These are phyloP conservation scores for Rhizomucor pusillus DNA, from an alignment of 371 early-diverging fungal species.

Conservation along the genomic window DNA sequence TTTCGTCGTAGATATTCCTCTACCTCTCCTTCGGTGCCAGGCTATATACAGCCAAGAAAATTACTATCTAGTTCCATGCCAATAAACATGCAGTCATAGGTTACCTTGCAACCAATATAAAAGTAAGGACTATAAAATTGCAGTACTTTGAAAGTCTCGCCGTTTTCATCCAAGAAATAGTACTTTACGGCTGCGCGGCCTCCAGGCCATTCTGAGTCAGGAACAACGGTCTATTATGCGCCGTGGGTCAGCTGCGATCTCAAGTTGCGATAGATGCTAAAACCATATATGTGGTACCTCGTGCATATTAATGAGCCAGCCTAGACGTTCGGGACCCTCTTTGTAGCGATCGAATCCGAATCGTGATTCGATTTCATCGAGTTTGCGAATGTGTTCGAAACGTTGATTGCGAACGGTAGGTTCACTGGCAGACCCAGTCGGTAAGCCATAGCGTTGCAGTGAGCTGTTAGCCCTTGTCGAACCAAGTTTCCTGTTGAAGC, in stretches of 20 bases:
- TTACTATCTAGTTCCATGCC: background rate
- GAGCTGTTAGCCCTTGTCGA: constrained; percentile 11
- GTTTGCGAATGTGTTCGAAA: constrained; percentile 34
- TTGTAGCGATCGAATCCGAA: constrained; percentile 81
- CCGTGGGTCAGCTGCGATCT: background rate
- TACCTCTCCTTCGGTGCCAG: constrained; percentile 77
- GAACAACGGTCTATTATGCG: constrained; percentile 50
- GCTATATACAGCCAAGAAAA: constrained; percentile 25
- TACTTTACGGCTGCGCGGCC: constrained; percentile 84
- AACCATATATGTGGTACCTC: constrained; percentile 48
- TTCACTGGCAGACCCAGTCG: constrained; percentile 6
- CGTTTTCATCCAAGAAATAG: constrained; percentile 91
- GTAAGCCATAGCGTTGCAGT: constrained; percentile 7
- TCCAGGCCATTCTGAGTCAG: constrained; percentile 61
- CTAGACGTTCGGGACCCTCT: constrained; percentile 79
- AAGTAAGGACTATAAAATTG: constrained; percentile 89
- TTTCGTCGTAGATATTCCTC: constrained; percentile 82
- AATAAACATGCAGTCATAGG: background rate
- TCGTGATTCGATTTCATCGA: constrained; percentile 69
- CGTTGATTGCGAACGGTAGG: constrained; percentile 30
- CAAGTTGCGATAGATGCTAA: background rate
- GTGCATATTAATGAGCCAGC: constrained; percentile 97
- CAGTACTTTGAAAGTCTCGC: constrained; percentile 86
- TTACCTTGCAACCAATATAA: constrained; percentile 78
- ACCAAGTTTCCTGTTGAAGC: too few relatives aligned